phyloP scores from a whole-genome alignment of 805 yeast genomes.

The Candida odintsovae region DNA sequence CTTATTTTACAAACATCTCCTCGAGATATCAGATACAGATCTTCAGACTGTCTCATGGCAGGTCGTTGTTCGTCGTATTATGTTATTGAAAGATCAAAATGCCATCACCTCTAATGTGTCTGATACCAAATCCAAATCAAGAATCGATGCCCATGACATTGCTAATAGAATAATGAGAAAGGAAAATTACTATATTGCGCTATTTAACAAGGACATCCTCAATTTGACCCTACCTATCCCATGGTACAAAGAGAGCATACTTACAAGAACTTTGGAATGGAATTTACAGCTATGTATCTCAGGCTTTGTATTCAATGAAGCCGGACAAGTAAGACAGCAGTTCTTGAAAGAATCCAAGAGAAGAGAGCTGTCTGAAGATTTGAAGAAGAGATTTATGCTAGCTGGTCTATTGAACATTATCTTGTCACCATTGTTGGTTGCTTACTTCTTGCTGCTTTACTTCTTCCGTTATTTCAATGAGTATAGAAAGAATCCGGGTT shows the following conservation, averaged over 20 bases:
- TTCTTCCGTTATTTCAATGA: constrained; percentile 92
- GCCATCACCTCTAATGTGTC: constrained; percentile 44
- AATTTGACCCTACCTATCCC: constrained; percentile 59
- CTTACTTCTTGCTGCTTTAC: constrained; percentile 75
- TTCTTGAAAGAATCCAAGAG: constrained; percentile 70
- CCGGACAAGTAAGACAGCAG: constrained; percentile 72
- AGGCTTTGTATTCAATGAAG: constrained; percentile 76
- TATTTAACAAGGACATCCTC: constrained; percentile 72
- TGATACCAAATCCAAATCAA: constrained; percentile 63
- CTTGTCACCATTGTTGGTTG: constrained; percentile 79
- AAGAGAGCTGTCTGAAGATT: constrained; percentile 57
- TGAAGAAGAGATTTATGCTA: constrained; percentile 73
- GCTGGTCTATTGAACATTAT: constrained; percentile 84
- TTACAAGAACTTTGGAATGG: constrained; percentile 93
- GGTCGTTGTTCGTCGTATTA: constrained; percentile 68
- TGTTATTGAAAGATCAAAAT: constrained; percentile 74
- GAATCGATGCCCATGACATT: constrained; percentile 87
- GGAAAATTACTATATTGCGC: constrained; percentile 89
- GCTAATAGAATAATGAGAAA: constrained; percentile 95
- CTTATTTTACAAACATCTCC: constrained; percentile 67
- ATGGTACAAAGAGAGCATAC: constrained; percentile 32
- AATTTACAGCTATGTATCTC: constrained; percentile 81
- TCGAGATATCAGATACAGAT: constrained; percentile 73
- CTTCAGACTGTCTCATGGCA: constrained; percentile 94
- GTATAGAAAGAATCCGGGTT: constrained; percentile 80